Evolutionary conservation across 345 rosid genomes (phyloP).

Genomic region (Mangifera indica): DNA sequence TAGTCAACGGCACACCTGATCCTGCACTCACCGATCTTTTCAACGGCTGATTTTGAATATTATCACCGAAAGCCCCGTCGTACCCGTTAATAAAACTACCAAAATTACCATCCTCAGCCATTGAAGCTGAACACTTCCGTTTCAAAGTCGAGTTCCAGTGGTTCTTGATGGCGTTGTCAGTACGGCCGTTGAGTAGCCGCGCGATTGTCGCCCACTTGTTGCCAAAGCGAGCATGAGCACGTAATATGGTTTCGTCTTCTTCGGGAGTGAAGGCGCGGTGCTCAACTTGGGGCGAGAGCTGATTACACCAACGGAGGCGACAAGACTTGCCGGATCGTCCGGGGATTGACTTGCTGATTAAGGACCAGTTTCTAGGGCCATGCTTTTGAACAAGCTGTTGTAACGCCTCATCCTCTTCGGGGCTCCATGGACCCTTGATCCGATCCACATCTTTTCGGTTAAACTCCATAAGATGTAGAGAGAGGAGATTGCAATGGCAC

Average conservation of each 20-base stretch:
- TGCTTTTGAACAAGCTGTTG: constrained; percentile 63
- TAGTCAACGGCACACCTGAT: constrained; percentile 41
- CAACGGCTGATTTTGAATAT: constrained; percentile 44
- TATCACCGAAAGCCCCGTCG: constrained; percentile 48
- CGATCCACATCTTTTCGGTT: constrained; percentile 61
- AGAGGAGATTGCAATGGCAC: neutral
- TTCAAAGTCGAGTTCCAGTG: constrained; percentile 97
- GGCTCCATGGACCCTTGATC: constrained; percentile 98
- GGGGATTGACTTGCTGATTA: constrained; percentile 89
- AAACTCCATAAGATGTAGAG: constrained; percentile 18
- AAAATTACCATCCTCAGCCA: constrained; percentile 39
- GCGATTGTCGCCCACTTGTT: constrained; percentile 98
- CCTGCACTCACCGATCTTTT: constrained; percentile 78
- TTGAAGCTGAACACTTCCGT: constrained; percentile 53
- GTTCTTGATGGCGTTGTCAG: constrained; percentile 90
- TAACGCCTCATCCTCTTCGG: constrained; percentile 85
- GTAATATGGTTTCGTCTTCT: constrained; percentile 73
- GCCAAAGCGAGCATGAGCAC: constrained; percentile 84
- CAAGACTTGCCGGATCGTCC: constrained; percentile 94
- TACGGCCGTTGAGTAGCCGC: constrained; percentile 82
- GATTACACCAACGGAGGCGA: constrained; percentile 92
- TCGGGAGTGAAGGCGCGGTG: constrained; percentile 74
- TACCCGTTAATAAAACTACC: constrained; percentile 40
- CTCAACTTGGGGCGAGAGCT: constrained; percentile 90
- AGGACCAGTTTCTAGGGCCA: constrained; percentile 93